Base-by-base conservation (phyloP, 495 filamentous ascomycete species). In the Penicillium argentinense region DNA sequence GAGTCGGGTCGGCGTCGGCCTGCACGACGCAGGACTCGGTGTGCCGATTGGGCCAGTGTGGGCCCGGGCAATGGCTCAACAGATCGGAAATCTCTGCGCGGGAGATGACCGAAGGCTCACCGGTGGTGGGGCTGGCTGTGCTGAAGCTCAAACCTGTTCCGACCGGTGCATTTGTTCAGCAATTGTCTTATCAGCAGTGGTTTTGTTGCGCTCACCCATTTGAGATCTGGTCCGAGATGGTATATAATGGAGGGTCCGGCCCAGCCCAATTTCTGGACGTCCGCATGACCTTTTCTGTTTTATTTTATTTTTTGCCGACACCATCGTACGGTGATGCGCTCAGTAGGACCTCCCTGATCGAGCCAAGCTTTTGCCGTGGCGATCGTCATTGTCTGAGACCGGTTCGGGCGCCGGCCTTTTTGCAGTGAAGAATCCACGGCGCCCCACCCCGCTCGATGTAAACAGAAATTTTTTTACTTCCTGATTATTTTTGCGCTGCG, bases 11-110 rank as follows among this genome's bases (percentile, higher is more conserved):
- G 50, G 47, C 8, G 26, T 61, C 54, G 56, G 60, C 24, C 22
- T 42, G 25, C 25, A 27, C 27, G 36, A 8, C 34, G 33, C 42
- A 45, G 29, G 32, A 54, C 41, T 63, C 60, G 60, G 60, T 63
- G 57, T 63, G 56, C 59, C 59, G 59, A 63, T 54, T 30, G 45
- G 56, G 45, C n/a, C 29, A 30, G 5, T 19, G 56, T 63, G 59
- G 56, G 28, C 22, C 33, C 46, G 24, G 19, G 25, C 18, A 29
- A 42, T 28, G 43, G 40, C 30, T 38, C 55, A 45, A 49, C 46
- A 9, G 44, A 62, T 51, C 50, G 36, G 23, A 54, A 57, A 51
- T 51, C 53, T 53, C 51, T 55, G 47, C 57, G 21, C 48, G 48
- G 57, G 47, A 53, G 9, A 47, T 37, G 53, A 49, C 60, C 57